Conservation (phyloP, 1,284 basidiomycete genomes). For the Rhodotorula sp. region DNA sequence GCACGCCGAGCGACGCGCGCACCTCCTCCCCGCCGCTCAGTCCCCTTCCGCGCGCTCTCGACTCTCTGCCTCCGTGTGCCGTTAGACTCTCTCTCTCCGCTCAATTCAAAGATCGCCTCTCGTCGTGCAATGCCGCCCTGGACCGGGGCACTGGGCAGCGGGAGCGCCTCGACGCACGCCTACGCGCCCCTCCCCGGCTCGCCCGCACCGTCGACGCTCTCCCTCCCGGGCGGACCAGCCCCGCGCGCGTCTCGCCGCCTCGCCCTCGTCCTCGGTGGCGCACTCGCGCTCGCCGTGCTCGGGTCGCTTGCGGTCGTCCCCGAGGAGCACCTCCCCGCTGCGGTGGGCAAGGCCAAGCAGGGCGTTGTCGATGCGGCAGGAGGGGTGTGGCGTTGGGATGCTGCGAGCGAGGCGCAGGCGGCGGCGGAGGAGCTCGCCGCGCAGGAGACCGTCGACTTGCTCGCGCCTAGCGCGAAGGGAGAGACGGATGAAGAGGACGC, state of each 20-base stretch:
- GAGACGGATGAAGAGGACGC: not conserved
- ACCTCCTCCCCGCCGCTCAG: too few relatives aligned
- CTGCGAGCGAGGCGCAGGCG: not conserved
- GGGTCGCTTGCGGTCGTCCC: slow-evolving; percentile 7
- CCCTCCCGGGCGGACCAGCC: too few relatives aligned
- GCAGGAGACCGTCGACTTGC: not conserved
- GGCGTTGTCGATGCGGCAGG: not conserved
- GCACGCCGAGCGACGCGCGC: too few relatives aligned
- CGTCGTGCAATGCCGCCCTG: not conserved
- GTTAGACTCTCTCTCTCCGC: too few relatives aligned
- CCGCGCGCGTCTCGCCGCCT: not conserved
- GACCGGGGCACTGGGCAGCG: not conserved
- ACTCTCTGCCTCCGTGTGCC: too few relatives aligned
- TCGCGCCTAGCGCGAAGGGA: too few relatives aligned
- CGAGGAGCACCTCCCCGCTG: slow-evolving; percentile 4
- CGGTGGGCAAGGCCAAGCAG: not conserved
- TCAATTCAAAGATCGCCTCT: too few relatives aligned
- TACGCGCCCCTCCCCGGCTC: not conserved
- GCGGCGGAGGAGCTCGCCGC: not conserved
- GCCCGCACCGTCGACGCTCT: not conserved
- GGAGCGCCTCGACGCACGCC: not conserved
- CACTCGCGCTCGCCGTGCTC: not conserved
- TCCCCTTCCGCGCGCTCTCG: too few relatives aligned
- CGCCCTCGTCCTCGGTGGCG: slow-evolving; percentile 4
- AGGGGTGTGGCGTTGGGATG: not conserved